These are phyloP conservation scores for Amphicarpaea edgeworthii DNA, from an alignment of 306 rosid species.

Conservation along the genomic window DNA sequence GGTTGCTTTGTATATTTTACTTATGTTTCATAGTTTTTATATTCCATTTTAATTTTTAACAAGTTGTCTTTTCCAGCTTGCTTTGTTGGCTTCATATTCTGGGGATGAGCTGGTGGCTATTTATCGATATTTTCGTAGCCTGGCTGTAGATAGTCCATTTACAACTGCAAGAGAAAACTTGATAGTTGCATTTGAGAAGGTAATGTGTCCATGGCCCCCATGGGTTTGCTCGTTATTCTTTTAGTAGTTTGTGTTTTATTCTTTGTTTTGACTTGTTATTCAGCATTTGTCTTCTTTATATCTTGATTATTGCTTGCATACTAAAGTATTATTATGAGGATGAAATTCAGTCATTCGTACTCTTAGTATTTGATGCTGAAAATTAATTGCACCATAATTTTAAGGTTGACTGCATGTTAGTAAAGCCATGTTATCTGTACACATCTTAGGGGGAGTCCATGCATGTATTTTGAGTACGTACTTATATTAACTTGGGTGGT, in stretches of 20 bases:
- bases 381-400: slow-evolving; percentile 3
- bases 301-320: slow-evolving; percentile 27
- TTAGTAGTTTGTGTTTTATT: not conserved
- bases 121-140: slow-evolving; percentile 90
- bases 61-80: slow-evolving; percentile 66
- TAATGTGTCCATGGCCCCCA: slow-evolving; percentile 35
- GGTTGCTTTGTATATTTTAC: not conserved
- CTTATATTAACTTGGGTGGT: slow-evolving; percentile 3
- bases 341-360: not conserved
- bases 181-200: slow-evolving; percentile 97
- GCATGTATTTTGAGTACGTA: not conserved
- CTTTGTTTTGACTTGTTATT: not conserved
- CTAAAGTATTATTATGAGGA: slow-evolving; percentile 27
- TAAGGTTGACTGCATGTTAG: not conserved
- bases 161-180: slow-evolving; percentile 92
- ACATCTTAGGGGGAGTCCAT: not conserved
- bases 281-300: not conserved
- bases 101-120: slow-evolving; percentile 83
- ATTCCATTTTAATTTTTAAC: slow-evolving; percentile 36
- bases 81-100: slow-evolving; percentile 90
- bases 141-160: slow-evolving; percentile 90
- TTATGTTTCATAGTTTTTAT: slow-evolving; percentile 17
- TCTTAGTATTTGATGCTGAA: slow-evolving; percentile 3
- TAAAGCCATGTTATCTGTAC: not conserved
- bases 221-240: not conserved